A percentile compares a stretch with the other conserved stretches of the same genome.
These are phyloP conservation scores for Serendipita indica DNA, from an alignment of 768 basidiomycete genomes.

Conservation along the genomic window DNA sequence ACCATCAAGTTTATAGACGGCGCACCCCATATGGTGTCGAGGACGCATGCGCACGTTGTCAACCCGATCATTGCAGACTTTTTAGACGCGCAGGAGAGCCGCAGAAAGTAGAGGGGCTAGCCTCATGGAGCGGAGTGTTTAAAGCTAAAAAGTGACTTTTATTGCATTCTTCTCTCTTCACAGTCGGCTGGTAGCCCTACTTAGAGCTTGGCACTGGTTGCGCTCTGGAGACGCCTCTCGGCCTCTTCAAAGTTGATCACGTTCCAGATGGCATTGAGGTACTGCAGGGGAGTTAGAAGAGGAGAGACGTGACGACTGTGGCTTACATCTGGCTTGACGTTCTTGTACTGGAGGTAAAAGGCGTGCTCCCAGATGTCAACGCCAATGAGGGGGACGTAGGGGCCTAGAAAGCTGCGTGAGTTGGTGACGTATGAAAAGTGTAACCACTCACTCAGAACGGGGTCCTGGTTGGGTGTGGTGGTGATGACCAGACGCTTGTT, in stretches of 20 bases:
- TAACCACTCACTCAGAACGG: constrained; percentile 13
- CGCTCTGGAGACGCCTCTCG: constrained; percentile 45
- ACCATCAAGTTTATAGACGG: too few species aligned
- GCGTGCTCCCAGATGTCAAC: constrained; percentile 96
- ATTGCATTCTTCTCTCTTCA: neutral
- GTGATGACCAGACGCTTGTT: constrained; percentile 19
- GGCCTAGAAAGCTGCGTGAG: too few species aligned
- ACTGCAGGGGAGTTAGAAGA: constrained; percentile 26
- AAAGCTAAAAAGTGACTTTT: neutral
- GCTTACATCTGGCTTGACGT: constrained; percentile 82
- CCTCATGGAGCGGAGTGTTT: neutral
- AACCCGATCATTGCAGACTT: too few species aligned
- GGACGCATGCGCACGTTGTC: too few species aligned
- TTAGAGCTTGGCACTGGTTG: constrained; percentile 6
- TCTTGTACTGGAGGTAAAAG: constrained; percentile 92
- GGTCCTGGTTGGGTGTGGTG: constrained; percentile 32
- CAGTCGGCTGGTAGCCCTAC: neutral
- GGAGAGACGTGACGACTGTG: neutral
- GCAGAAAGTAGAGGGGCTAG: too few species aligned
- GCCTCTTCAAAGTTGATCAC: constrained; percentile 63
- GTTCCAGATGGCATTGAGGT: constrained; percentile 63
- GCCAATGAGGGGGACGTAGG: constrained; percentile 72
- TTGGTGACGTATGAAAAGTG: neutral
- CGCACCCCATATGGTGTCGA: too few species aligned
- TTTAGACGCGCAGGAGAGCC: too few species aligned